phyloP scores from a whole-genome alignment of 2,329 filamentous ascomycete species.

The Trichoderma afroharzianum region DNA sequence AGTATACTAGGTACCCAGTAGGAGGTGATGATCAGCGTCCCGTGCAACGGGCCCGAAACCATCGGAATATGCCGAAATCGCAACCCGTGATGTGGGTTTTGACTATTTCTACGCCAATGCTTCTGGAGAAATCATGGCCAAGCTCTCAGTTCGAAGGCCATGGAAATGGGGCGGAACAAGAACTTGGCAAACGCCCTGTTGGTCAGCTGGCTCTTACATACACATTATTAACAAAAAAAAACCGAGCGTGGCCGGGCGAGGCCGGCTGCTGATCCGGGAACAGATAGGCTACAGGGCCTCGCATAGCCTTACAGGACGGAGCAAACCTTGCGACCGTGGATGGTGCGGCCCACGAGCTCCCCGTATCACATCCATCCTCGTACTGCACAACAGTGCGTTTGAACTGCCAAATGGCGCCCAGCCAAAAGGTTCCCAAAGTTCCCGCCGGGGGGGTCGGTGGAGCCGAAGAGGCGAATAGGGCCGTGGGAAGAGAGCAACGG shows the following conservation, averaged over 20 bases:
- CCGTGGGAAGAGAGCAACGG: not conserved
- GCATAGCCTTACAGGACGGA: not conserved
- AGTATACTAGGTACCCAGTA: not conserved
- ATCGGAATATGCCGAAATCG: not conserved
- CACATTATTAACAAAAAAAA: not conserved
- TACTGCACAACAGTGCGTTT: too few relatives aligned
- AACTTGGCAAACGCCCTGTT: not conserved
- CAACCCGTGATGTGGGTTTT: not conserved
- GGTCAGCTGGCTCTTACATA: not conserved
- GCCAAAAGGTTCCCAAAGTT: conserved; percentile 15
- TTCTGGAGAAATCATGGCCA: not conserved
- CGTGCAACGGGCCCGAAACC: not conserved
- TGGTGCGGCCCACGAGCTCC: not conserved
- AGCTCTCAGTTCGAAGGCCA: not conserved
- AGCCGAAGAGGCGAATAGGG: not conserved
- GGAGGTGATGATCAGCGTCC: not conserved
- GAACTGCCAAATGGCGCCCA: not conserved
- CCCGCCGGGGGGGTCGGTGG: not conserved
- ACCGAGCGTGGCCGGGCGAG: not conserved
- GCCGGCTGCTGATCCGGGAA: not conserved
- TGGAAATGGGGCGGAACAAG: not conserved
- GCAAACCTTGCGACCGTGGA: not conserved
- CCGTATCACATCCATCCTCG: too few relatives aligned
- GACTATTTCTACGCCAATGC: not conserved
- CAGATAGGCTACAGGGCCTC: not conserved